These are phyloP conservation scores for Alternaria hordeiaustralica DNA, from an alignment of 2,329 filamentous ascomycete genomes.

Conservation along the genomic window DNA sequence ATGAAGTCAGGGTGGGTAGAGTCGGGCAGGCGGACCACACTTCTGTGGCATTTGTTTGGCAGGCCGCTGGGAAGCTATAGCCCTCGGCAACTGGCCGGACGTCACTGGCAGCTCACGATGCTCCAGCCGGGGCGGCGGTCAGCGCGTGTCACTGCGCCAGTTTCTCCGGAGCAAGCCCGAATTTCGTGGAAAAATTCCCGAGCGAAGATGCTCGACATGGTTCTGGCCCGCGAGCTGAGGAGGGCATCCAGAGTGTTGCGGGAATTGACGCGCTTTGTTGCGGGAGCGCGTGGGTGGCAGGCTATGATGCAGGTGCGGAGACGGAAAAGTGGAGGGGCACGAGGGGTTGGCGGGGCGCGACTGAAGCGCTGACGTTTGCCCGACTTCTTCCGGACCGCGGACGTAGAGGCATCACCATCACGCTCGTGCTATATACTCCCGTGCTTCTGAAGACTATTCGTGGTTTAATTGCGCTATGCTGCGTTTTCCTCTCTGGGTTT, in stretches of 20 bases:
- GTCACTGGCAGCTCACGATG: constrained; percentile 38
- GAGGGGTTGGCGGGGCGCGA: constrained; percentile 22
- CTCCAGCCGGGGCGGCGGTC: constrained; percentile 16
- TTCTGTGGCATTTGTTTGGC: constrained; percentile 41
- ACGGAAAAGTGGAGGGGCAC: constrained; percentile 29
- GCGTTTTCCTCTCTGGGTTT: not conserved
- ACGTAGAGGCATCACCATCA: constrained; percentile 12
- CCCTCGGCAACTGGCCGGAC: constrained; percentile 41
- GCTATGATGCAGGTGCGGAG: constrained; percentile 29
- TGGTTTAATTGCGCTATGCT: not conserved
- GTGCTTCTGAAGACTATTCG: not conserved
- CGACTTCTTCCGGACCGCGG: constrained; percentile 41
- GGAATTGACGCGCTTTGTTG: constrained; percentile 31
- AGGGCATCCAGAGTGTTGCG: not conserved
- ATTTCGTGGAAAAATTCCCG: constrained; percentile 1
- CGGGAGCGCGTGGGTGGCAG: constrained; percentile 21
- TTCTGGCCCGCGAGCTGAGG: constrained; percentile 4
- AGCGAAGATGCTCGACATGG: not conserved
- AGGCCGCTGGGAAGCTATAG: constrained; percentile 20
- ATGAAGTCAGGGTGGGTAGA: constrained; percentile 47
- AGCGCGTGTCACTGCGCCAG: constrained; percentile 5
- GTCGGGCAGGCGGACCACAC: constrained; percentile 45
- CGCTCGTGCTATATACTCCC: not conserved
- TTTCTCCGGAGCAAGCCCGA: constrained; percentile 11
- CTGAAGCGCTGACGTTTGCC: constrained; percentile 13